phyloP scores from a whole-genome alignment of 2,329 filamentous ascomycete genomes.

The Zalaria sp. region DNA sequence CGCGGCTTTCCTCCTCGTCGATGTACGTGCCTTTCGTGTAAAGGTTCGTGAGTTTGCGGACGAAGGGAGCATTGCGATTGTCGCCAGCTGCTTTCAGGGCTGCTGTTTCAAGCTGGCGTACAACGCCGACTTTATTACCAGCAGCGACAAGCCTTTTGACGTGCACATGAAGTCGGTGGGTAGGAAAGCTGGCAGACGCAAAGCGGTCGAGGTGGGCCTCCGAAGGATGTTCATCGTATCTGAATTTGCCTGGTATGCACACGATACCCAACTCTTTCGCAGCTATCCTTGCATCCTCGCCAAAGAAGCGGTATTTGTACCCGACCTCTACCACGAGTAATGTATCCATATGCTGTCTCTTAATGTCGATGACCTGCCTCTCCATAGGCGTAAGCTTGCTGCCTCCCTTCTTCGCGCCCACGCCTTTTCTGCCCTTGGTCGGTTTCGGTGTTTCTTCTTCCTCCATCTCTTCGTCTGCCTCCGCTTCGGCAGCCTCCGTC shows the following conservation, averaged over 20 bases:
- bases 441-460: slow-evolving; percentile 34
- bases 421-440: slow-evolving; percentile 32
- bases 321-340: slow-evolving; percentile 87
- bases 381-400: slow-evolving; percentile 91
- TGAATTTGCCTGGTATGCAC: slow-evolving; percentile 88
- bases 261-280: slow-evolving; percentile 88
- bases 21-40: slow-evolving; percentile 98
- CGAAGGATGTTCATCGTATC: slow-evolving; percentile 86
- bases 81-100: slow-evolving; percentile 90
- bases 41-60: slow-evolving; percentile 83
- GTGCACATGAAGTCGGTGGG: slow-evolving; percentile 81
- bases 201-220: slow-evolving; percentile 88
- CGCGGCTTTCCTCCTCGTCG: slow-evolving; percentile 76
- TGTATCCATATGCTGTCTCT: slow-evolving; percentile 78
- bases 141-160: slow-evolving; percentile 85
- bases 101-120: slow-evolving; percentile 87
- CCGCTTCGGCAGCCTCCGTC: slow-evolving; percentile 37
- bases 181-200: slow-evolving; percentile 88
- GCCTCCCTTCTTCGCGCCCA: slow-evolving; percentile 52
- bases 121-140: slow-evolving; percentile 90
- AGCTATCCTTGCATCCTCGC: slow-evolving; percentile 80
- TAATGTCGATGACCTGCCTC: slow-evolving; percentile 85
- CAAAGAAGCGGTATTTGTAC: slow-evolving; percentile 96
- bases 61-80: slow-evolving; percentile 84
- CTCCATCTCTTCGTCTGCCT: slow-evolving; percentile 44